Conservation (phyloP, 1,284 basidiomycete species). For the Malassezia sp. region DNA sequence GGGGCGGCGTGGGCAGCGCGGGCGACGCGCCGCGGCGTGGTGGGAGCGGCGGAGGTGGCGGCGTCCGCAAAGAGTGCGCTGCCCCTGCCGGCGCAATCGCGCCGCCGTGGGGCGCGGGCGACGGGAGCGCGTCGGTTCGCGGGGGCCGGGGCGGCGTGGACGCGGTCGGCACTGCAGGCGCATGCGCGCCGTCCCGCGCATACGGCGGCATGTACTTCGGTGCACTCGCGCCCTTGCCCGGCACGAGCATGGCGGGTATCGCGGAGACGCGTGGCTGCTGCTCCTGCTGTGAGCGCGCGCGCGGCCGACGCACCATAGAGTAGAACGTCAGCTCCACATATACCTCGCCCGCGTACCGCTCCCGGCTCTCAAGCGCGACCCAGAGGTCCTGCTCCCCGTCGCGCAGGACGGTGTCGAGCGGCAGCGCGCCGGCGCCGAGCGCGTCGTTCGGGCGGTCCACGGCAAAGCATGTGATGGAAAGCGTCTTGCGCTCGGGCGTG, state of each 20-base stretch:
- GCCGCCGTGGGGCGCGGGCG: no score
- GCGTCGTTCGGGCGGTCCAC: constrained; percentile 88
- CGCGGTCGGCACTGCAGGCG: no score
- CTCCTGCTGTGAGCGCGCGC: neutral
- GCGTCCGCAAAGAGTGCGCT: no score
- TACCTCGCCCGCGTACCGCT: constrained; percentile 42
- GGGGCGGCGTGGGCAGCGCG: neutral
- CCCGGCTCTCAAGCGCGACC: constrained; percentile 55
- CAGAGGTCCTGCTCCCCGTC: constrained; percentile 97
- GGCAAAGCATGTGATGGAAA: constrained; percentile 79
- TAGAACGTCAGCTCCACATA: constrained; percentile 46
- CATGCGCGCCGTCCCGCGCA: no score
- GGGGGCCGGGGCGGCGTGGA: no score
- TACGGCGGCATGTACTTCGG: neutral
- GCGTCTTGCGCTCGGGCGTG: constrained; percentile 51
- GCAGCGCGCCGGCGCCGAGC: constrained; percentile 79
- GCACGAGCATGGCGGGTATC: neutral
- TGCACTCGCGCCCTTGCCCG: no score
- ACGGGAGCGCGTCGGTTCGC: no score
- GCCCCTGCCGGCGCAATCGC: no score
- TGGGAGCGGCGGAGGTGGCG: neutral
- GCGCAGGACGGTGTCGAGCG: constrained; percentile 77
- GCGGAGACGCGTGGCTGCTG: neutral
- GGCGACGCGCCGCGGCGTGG: neutral
- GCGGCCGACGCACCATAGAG: constrained; percentile 31